Percentiles rank a stretch among this genome's conserved stretches.
phyloP scores from a whole-genome alignment of 2,329 filamentous ascomycete genomes.

The Venturia oleaginea region DNA sequence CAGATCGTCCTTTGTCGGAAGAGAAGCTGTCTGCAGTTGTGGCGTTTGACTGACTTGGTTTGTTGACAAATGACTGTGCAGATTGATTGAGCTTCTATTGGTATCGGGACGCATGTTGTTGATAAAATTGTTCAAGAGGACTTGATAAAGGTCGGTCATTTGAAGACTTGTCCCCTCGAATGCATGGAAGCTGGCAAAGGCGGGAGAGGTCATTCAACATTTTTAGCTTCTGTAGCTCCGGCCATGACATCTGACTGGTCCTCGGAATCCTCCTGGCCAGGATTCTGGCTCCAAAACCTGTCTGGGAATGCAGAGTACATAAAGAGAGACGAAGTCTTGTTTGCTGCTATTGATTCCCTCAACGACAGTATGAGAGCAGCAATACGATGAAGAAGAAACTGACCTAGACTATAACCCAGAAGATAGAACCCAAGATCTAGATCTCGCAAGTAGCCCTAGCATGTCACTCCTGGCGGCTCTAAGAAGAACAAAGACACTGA shows the following conservation, averaged over 20 bases:
- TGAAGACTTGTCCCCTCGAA: not conserved
- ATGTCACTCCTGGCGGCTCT: constrained; percentile 1
- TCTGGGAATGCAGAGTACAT: not conserved
- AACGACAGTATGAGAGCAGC: not conserved
- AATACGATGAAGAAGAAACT: not conserved
- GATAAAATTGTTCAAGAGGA: not conserved
- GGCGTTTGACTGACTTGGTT: not conserved
- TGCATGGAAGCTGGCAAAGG: not conserved
- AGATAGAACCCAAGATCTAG: not conserved
- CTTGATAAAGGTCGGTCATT: not conserved
- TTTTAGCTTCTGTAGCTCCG: not conserved
- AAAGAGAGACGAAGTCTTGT: not conserved
- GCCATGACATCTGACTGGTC: not conserved
- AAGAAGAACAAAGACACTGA: not conserved
- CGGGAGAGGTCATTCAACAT: not conserved
- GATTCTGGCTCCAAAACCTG: not conserved
- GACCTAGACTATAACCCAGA: not conserved
- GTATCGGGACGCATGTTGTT: not conserved
- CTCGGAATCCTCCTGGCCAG: not conserved
- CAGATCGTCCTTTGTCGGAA: not conserved
- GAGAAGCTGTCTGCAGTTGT: not conserved
- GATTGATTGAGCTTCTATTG: not conserved
- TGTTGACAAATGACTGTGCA: not conserved
- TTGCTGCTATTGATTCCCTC: not conserved
- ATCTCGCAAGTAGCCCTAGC: not conserved